Percentiles rank a stretch among this genome's conserved stretches.
These are phyloP conservation scores for Aspergillus viridinutans DNA, from an alignment of 2,329 filamentous ascomycete genomes.

Conservation along the genomic window DNA sequence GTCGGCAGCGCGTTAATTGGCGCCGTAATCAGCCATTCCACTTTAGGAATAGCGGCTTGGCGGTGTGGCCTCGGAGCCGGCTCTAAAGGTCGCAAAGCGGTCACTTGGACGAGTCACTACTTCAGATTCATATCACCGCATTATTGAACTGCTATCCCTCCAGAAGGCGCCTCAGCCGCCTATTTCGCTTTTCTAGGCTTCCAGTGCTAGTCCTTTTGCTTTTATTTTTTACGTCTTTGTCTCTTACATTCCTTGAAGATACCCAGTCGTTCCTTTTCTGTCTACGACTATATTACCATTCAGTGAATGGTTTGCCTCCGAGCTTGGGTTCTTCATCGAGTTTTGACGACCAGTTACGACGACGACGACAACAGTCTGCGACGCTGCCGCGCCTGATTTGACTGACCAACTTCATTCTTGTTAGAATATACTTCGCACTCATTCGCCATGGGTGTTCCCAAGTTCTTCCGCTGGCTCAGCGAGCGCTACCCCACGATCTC, in stretches of 20 bases:
- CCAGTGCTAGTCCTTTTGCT: constrained; percentile 5
- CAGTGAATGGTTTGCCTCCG: constrained; percentile 14
- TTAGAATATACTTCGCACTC: constrained; percentile 6
- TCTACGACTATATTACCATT: constrained; percentile 11
- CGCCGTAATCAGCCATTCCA: constrained; percentile 20
- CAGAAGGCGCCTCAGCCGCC: constrained; percentile 7
- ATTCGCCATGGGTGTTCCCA: constrained; percentile 64
- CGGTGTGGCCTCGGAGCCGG: constrained; percentile 1
- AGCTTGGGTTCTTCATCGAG: constrained; percentile 17
- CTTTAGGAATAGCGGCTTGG: constrained; percentile 18
- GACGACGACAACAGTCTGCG: constrained; percentile 12
- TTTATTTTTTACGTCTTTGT: constrained; percentile 14
- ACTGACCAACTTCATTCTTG: constrained; percentile 8
- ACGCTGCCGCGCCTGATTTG: constrained; percentile 1
- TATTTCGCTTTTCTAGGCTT: constrained; percentile 6
- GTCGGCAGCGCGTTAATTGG: constrained; percentile 35
- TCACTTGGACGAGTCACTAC: not conserved
- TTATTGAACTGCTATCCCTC: not conserved
- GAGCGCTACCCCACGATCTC: constrained; percentile 98
- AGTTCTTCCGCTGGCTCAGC: constrained; percentile 98
- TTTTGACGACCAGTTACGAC: constrained; percentile 10
- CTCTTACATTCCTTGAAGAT: constrained; percentile 15
- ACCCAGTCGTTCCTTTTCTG: constrained; percentile 14
- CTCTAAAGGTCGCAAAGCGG: constrained; percentile 4
- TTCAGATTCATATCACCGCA: not conserved